These are phyloP conservation scores for Leccinellum luteum DNA, from an alignment of 768 basidiomycete species.

Conservation along the genomic window DNA sequence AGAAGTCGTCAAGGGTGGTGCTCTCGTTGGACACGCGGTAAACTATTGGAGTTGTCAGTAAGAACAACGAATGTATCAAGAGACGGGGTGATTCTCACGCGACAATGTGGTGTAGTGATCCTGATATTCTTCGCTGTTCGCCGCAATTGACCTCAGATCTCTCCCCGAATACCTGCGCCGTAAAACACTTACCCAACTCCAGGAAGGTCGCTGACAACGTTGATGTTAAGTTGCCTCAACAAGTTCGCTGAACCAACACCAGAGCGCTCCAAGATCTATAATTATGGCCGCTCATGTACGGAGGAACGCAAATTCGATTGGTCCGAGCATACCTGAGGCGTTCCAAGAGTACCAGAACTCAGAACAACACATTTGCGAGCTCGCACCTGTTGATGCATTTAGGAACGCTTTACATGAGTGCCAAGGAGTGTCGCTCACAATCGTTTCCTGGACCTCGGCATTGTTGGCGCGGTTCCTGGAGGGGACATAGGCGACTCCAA, in stretches of 20 bases:
- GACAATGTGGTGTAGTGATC: slow-evolving; percentile 73
- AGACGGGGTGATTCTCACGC: slow-evolving; percentile 33
- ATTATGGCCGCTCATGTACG: not conserved
- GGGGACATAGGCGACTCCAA: slow-evolving; percentile 69
- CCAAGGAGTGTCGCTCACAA: slow-evolving; percentile 31
- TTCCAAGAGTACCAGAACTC: slow-evolving; percentile 65
- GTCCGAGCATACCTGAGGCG: slow-evolving; percentile 42
- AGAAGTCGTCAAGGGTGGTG: slow-evolving; percentile 63
- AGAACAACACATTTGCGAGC: slow-evolving; percentile 67
- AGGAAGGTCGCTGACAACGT: slow-evolving; percentile 65
- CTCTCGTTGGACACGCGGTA: slow-evolving; percentile 68
- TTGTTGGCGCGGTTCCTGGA: slow-evolving; percentile 55
- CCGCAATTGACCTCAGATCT: slow-evolving; percentile 5
- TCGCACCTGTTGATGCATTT: slow-evolving; percentile 32
- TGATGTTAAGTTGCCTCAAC: slow-evolving; percentile 55
- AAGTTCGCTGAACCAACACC: slow-evolving; percentile 58
- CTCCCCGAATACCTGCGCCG: not conserved
- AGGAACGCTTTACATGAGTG: not conserved
- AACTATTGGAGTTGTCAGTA: slow-evolving; percentile 35
- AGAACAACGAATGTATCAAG: not conserved
- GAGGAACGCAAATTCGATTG: not conserved
- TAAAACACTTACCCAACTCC: slow-evolving; percentile 55
- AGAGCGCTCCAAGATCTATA: slow-evolving; percentile 65
- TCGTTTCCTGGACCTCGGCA: slow-evolving; percentile 54
- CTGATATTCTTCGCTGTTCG: slow-evolving; percentile 61